These are phyloP conservation scores for Yamadazyma pseudoaaseri DNA, from an alignment of 1,139 yeast species.

Conservation along the genomic window DNA sequence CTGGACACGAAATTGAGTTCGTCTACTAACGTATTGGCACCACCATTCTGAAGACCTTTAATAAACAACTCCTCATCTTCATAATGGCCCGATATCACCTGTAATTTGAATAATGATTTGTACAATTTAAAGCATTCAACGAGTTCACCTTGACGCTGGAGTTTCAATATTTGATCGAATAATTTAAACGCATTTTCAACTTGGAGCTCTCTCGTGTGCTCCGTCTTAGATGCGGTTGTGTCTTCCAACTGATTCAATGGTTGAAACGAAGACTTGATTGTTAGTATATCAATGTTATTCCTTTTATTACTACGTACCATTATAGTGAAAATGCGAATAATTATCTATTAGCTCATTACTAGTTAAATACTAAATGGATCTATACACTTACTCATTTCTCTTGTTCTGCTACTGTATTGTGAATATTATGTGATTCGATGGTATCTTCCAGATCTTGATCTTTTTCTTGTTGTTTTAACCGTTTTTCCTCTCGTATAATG, in stretches of 20 bases:
- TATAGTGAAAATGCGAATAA: no score
- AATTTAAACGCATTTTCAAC: slow-evolving; percentile 83
- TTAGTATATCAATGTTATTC: no score
- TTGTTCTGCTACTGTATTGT: no score
- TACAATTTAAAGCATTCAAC: slow-evolving; percentile 55
- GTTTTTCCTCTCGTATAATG: slow-evolving; percentile 25
- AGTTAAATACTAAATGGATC: no score
- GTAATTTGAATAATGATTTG: slow-evolving; percentile 63
- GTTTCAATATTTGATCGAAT: slow-evolving; percentile 66
- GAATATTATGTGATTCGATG: no score
- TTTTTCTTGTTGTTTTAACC: slow-evolving; percentile 9
- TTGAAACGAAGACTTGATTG: slow-evolving; percentile 61
- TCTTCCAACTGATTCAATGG: slow-evolving; percentile 81
- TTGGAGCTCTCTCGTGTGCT: slow-evolving; percentile 84
- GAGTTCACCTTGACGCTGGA: slow-evolving; percentile 52
- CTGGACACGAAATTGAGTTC: slow-evolving; percentile 58
- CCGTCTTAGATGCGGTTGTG: slow-evolving; percentile 58
- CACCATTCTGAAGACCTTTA: slow-evolving; percentile 43
- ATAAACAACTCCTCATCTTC: slow-evolving; percentile 40
- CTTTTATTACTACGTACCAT: no score
- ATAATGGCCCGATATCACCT: slow-evolving; percentile 57
- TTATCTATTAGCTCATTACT: no score
- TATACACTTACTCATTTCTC: no score
- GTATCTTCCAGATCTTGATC: no score
- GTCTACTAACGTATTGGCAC: slow-evolving; percentile 31